Evolutionary conservation across 768 basidiomycete species (phyloP).

Genomic region (Cystoderma amianthinum): DNA sequence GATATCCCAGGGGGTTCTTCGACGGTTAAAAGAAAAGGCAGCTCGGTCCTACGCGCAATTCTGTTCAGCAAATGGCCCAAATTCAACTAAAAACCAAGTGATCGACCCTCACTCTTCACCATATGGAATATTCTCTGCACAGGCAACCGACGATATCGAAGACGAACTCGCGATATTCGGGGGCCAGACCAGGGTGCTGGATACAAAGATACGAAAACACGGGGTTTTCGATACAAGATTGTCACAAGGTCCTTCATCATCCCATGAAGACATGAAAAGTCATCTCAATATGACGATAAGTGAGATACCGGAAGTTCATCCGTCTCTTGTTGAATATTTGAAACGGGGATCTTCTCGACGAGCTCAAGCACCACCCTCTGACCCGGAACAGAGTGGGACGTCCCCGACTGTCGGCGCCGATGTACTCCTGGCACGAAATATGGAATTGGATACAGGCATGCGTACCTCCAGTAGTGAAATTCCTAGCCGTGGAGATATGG

Average conservation of each 20-base stretch:
- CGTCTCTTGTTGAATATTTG: constrained; percentile 24
- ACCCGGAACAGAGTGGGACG: too few species aligned
- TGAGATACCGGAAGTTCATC: constrained; percentile 18
- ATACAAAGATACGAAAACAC: constrained; percentile 18
- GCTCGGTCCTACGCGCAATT: constrained; percentile 24
- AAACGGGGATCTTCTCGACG: constrained; percentile 17
- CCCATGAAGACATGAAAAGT: constrained; percentile 1
- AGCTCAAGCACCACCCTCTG: neutral
- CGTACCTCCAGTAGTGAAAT: neutral
- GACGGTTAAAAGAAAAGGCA: constrained; percentile 39
- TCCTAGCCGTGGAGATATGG: constrained; percentile 8
- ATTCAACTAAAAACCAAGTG: constrained; percentile 1
- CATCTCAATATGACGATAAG: neutral
- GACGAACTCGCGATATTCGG: constrained; percentile 50
- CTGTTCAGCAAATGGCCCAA: constrained; percentile 7
- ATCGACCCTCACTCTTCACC: neutral
- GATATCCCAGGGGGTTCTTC: constrained; percentile 30
- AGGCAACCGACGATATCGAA: constrained; percentile 23
- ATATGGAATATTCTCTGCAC: constrained; percentile 8
- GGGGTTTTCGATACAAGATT: neutral
- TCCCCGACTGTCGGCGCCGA: too few species aligned
- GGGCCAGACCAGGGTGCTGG: constrained; percentile 39
- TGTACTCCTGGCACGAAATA: too few species aligned
- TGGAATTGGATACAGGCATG: neutral
- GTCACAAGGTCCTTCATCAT: constrained; percentile 5